Conservation (phyloP, 208 protist genomes). For the Crithidia brevicula region DNA sequence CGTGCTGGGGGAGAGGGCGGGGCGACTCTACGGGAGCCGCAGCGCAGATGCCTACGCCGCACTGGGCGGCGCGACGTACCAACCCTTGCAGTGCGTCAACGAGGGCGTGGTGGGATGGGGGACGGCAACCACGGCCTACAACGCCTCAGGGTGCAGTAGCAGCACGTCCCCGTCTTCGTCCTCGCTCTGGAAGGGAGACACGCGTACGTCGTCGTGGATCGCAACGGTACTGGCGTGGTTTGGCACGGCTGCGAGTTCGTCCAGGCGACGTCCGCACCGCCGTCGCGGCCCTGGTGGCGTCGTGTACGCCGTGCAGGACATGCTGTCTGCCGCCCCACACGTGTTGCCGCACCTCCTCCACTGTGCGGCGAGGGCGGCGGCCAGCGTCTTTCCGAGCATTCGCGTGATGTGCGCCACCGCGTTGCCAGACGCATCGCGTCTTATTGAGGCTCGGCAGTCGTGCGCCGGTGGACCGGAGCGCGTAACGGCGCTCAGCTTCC, state of each 20-base stretch:
- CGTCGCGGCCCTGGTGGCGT: not conserved
- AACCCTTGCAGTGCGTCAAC: constrained; percentile 43
- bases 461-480: constrained; percentile 43
- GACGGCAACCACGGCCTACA: not conserved
- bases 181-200: not conserved
- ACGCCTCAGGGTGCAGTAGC: not conserved
- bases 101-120: constrained; percentile 42
- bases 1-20: constrained; percentile 70
- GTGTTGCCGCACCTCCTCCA: constrained; percentile 22
- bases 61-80: constrained; percentile 65
- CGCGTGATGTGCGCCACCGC: constrained; percentile 59
- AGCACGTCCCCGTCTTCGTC: not conserved
- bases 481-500: constrained; percentile 55
- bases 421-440: constrained; percentile 33
- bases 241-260: not conserved
- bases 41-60: constrained; percentile 42
- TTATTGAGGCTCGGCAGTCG: constrained; percentile 13
- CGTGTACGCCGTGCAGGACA: not conserved
- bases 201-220: not conserved
- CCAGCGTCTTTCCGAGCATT: constrained; percentile 48
- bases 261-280: not conserved
- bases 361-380: constrained; percentile 27
- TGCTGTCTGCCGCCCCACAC: constrained; percentile 12
- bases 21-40: constrained; percentile 54
- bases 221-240: not conserved